phyloP scores from a whole-genome alignment of 495 filamentous ascomycete genomes.

The Xylaria longipes region DNA sequence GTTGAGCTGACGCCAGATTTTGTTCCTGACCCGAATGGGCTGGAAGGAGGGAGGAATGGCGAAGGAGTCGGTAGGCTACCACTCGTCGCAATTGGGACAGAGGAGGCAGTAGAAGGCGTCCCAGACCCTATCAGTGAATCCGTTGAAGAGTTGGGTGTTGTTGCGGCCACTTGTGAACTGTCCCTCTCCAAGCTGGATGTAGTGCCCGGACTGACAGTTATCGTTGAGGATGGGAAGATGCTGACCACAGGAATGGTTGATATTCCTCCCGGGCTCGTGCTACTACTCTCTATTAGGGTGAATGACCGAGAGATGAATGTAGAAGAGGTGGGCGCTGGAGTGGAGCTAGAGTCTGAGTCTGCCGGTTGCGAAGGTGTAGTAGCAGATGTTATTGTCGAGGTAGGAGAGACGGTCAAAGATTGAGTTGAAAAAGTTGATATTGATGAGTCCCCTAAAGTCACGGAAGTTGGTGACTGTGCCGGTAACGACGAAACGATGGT shows the following conservation, averaged over 20 bases:
- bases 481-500: conserved; percentile 23
- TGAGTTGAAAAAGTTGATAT: conserved; percentile 20
- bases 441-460: conserved; percentile 7
- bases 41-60: conserved; percentile 13
- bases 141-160: background rate
- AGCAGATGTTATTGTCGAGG: conserved; percentile 11
- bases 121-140: background rate
- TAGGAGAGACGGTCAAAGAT: conserved; percentile 15
- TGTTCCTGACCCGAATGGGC: background rate
- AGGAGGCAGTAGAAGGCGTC: conserved; percentile 14
- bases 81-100: background rate
- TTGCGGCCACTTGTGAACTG: conserved; percentile 11
- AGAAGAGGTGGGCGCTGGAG: conserved; percentile 23
- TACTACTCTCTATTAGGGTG: conserved; percentile 32
- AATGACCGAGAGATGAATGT: conserved; percentile 34
- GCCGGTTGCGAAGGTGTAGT: conserved; percentile 10
- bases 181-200: conserved; percentile 5
- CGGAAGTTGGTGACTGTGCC: conserved; percentile 15
- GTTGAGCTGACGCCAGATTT: background rate
- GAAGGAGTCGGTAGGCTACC: background rate
- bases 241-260: conserved; percentile 34
- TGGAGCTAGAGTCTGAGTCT: conserved; percentile 1
- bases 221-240: conserved; percentile 39
- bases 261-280: background rate
- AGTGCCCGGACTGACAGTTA: conserved; percentile 23